Percentiles rank a stretch among this genome's conserved stretches.
phyloP scores from a whole-genome alignment of 2,329 filamentous ascomycete genomes.

The Fusarium caatingaense region DNA sequence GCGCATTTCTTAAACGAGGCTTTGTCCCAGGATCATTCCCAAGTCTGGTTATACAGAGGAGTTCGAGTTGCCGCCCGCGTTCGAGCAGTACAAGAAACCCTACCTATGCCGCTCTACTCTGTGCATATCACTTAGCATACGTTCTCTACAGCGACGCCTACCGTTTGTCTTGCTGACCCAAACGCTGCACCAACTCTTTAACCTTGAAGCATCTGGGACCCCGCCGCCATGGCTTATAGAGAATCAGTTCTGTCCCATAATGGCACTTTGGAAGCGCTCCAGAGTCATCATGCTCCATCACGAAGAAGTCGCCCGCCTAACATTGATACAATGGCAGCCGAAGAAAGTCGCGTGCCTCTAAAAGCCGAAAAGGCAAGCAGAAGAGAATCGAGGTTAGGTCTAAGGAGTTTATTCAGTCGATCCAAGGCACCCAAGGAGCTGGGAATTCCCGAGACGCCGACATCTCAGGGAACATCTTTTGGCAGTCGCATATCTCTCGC shows the following conservation, averaged over 20 bases:
- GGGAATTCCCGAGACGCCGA: conserved; percentile 48
- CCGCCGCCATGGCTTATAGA: conserved; percentile 39
- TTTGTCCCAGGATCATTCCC: conserved; percentile 12
- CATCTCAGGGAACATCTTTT: conserved; percentile 51
- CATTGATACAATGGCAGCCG: conserved; percentile 39
- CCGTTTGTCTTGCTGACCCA: conserved; percentile 20
- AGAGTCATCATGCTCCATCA: conserved; percentile 38
- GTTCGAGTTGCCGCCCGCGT: conserved; percentile 16
- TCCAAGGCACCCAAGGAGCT: conserved; percentile 54
- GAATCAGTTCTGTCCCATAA: conserved; percentile 44
- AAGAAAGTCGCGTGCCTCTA: conserved; percentile 56
- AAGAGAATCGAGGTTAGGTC: conserved; percentile 64
- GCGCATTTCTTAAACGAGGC: conserved; percentile 29
- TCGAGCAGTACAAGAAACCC: conserved; percentile 10
- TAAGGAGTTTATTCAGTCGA: conserved; percentile 64
- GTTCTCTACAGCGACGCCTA: conserved; percentile 22
- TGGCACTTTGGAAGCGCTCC: conserved; percentile 42
- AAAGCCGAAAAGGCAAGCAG: conserved; percentile 57
- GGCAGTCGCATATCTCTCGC: conserved; percentile 60
- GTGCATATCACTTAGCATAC: conserved; percentile 19
- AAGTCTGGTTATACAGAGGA: conserved; percentile 21
- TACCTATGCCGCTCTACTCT: conserved; percentile 34
- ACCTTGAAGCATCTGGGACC: background rate
- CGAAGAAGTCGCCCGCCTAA: conserved; percentile 44
- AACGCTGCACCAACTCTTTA: conserved; percentile 8